These are phyloP conservation scores for Coemansia sp. DNA, from an alignment of 192 early-diverging fungal genomes.

Conservation along the genomic window DNA sequence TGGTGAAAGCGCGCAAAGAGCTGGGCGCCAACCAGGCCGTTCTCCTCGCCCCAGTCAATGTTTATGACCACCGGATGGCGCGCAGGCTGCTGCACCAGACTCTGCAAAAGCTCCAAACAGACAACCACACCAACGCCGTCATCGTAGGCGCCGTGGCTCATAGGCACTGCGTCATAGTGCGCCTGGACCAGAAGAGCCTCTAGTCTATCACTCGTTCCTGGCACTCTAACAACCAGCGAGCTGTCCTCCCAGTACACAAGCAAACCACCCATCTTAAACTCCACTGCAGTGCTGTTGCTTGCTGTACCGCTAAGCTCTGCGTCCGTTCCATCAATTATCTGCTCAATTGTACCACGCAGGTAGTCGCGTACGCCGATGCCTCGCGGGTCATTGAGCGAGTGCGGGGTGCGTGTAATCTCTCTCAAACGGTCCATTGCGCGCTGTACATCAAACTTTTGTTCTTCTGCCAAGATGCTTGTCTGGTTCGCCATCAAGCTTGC, in stretches of 20 bases:
- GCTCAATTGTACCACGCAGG: constrained; percentile 27
- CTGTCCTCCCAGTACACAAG: constrained; percentile 55
- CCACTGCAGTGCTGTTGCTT: constrained; percentile 28
- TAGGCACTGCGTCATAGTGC: constrained; percentile 69
- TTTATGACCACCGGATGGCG: constrained; percentile 66
- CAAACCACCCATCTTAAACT: constrained; percentile 26
- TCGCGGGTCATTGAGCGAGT: constrained; percentile 54
- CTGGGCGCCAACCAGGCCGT: constrained; percentile 62
- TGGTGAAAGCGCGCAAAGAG: constrained; percentile 63
- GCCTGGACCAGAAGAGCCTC: constrained; percentile 67
- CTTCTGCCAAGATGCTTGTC: background rate
- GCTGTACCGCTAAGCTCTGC: constrained; percentile 36
- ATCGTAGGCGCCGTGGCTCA: constrained; percentile 71
- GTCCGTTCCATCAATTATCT: constrained; percentile 19
- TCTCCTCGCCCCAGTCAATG: constrained; percentile 74
- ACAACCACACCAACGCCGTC: constrained; percentile 67
- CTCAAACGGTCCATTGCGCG: constrained; percentile 42
- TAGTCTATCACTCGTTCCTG: constrained; percentile 52
- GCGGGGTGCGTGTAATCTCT: constrained; percentile 38
- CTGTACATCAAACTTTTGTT: constrained; percentile 29
- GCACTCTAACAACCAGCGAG: constrained; percentile 63
- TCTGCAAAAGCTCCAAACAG: constrained; percentile 66
- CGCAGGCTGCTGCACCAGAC: constrained; percentile 60
- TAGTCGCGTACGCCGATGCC: constrained; percentile 51
- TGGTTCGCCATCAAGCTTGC: background rate